Evolutionary conservation across 176 grass and related monocot species (phyloP).

Genomic region (Oryza longistaminata): DNA sequence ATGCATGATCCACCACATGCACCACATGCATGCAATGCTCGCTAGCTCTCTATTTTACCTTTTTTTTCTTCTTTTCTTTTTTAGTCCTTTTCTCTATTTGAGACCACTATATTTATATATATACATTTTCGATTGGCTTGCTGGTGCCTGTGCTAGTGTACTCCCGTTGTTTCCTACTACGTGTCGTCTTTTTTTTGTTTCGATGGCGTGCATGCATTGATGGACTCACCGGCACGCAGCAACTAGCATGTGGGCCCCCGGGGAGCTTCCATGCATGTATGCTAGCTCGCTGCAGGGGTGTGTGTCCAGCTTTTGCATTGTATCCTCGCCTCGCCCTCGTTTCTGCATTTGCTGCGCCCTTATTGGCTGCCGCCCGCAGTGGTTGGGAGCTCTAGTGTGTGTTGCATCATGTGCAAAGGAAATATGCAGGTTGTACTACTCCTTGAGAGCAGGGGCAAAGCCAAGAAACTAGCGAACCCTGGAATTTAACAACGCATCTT

Average conservation of each 20-base stretch:
- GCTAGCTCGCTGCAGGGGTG: background rate
- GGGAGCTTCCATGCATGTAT: constrained; percentile 30
- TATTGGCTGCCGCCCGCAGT: constrained; percentile 18
- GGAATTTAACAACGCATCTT: too few species aligned
- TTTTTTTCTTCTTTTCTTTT: background rate
- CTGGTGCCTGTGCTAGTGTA: background rate
- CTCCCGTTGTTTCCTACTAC: background rate
- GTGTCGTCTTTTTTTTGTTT: constrained; percentile 2
- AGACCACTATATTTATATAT: background rate
- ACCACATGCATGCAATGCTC: constrained; percentile 5
- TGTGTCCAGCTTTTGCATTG: constrained; percentile 8
- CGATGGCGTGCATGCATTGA: constrained; percentile 20
- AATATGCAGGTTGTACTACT: background rate
- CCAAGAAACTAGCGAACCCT: too few species aligned
- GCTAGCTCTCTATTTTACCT: background rate
- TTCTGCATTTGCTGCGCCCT: constrained; percentile 38
- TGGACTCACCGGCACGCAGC: background rate
- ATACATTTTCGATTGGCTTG: background rate
- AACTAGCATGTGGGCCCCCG: constrained; percentile 8
- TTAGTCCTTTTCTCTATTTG: background rate
- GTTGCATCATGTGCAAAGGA: background rate
- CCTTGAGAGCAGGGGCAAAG: too few species aligned
- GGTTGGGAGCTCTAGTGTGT: background rate
- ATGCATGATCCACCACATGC: constrained; percentile 53
- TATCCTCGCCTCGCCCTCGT: background rate